phyloP scores from a whole-genome alignment of 257 asterid species.

The Nicotiana knightiana region DNA sequence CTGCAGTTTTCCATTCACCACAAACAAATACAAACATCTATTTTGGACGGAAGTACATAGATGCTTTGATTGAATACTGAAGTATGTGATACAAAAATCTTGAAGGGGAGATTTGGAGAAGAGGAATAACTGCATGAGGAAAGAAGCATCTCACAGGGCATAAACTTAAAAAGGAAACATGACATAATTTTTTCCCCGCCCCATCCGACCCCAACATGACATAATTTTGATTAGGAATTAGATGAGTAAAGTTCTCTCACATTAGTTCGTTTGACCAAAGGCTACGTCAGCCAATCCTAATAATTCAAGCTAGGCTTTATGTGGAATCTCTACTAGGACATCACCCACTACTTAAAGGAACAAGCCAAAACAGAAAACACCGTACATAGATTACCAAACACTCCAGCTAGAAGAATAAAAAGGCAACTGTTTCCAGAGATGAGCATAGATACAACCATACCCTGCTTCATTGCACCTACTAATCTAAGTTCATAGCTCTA shows the following conservation, averaged over 20 bases:
- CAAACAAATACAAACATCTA: not conserved
- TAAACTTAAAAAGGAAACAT: not conserved
- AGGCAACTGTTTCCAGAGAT: not conserved
- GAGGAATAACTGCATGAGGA: not conserved
- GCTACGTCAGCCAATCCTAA: not conserved
- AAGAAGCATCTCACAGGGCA: constrained; percentile 1
- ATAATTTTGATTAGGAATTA: not conserved
- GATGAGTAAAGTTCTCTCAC: not conserved
- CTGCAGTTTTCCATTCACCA: not conserved
- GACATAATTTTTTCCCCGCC: not conserved
- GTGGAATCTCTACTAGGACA: not conserved
- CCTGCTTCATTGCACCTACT: not conserved
- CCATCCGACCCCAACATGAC: not conserved
- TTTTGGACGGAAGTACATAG: not conserved
- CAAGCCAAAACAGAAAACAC: not conserved
- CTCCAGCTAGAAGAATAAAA: not conserved
- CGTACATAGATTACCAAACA: not conserved
- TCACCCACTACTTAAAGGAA: not conserved
- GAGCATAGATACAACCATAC: not conserved
- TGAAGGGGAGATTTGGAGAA: not conserved
- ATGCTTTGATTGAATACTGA: not conserved
- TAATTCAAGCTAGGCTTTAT: not conserved
- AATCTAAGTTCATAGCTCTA: not conserved
- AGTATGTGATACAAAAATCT: not conserved
- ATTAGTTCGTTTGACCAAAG: not conserved